Percentiles rank a stretch among this genome's conserved stretches.
These are phyloP conservation scores for Phoenix roebelenii DNA, from an alignment of 176 grass and related monocot genomes.

Conservation along the genomic window DNA sequence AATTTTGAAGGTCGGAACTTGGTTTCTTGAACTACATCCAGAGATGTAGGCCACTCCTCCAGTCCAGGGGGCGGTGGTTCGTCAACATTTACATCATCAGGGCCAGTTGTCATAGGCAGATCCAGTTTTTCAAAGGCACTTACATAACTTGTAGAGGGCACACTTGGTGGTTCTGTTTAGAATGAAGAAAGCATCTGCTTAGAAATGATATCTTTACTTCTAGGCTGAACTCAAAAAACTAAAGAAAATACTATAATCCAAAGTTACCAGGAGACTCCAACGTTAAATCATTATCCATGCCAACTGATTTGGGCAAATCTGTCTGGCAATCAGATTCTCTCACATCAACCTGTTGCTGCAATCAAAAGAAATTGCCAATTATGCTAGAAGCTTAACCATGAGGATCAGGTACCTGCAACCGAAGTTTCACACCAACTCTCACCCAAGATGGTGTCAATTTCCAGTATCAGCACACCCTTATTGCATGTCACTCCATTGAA, in stretches of 20 bases:
- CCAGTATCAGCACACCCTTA: too few species aligned
- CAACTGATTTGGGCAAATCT: slow-evolving; percentile 15
- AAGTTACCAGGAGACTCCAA: slow-evolving; percentile 8
- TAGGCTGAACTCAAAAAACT: slow-evolving; percentile 9
- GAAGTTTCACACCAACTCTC: too few species aligned
- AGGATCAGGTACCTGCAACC: too few species aligned
- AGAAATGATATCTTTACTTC: not conserved
- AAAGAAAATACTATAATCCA: slow-evolving; percentile 6
- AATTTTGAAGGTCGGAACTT: slow-evolving; percentile 39
- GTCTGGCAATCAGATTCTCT: slow-evolving; percentile 19
- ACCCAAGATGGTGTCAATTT: too few species aligned
- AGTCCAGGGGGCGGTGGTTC: slow-evolving; percentile 54
- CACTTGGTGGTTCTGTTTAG: slow-evolving; percentile 27
- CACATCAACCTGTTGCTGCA: slow-evolving; percentile 31
- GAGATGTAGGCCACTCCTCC: slow-evolving; percentile 29
- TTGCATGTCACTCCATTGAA: too few species aligned
- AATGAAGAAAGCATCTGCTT: slow-evolving; percentile 9
- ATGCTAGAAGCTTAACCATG: too few species aligned
- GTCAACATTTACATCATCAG: slow-evolving; percentile 43
- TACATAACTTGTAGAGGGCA: slow-evolving; percentile 26
- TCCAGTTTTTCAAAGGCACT: slow-evolving; percentile 64
- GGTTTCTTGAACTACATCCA: slow-evolving; percentile 22
- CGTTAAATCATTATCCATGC: slow-evolving; percentile 6
- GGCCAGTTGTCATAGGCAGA: slow-evolving; percentile 19
- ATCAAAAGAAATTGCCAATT: not conserved